These are phyloP conservation scores for Triangularia verruculosa DNA, from an alignment of 2,329 filamentous ascomycete genomes.

Conservation along the genomic window DNA sequence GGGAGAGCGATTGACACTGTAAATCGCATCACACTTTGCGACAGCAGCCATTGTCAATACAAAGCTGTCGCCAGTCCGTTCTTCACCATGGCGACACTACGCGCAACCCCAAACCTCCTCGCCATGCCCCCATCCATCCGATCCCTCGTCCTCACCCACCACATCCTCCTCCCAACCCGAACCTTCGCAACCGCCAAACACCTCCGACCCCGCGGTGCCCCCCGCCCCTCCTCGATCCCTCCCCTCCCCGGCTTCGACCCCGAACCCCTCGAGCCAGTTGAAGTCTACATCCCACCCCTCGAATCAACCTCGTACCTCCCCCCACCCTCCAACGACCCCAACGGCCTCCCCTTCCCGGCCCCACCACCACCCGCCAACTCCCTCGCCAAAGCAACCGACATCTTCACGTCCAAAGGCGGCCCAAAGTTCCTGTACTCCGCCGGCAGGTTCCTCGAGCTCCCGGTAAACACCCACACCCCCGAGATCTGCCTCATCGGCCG, in stretches of 20 bases:
- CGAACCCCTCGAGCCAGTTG: not conserved
- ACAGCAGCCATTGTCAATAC: not conserved
- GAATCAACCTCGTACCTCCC: slow-evolving; percentile 30
- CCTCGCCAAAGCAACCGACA: slow-evolving; percentile 26
- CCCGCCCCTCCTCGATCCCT: not conserved
- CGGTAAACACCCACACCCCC: slow-evolving; percentile 50
- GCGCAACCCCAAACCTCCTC: not conserved
- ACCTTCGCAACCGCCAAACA: not conserved
- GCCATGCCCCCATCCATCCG: not conserved
- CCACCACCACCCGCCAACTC: slow-evolving; percentile 16
- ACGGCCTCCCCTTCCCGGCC: slow-evolving; percentile 21
- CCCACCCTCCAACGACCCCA: slow-evolving; percentile 25
- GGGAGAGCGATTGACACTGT: not conserved
- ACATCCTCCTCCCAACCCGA: not conserved
- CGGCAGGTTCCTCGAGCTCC: slow-evolving; percentile 45
- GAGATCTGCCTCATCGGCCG: slow-evolving; percentile 78
- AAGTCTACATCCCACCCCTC: slow-evolving; percentile 3
- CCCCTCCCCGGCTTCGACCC: slow-evolving; percentile 1
- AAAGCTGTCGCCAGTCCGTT: not conserved
- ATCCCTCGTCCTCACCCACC: not conserved
- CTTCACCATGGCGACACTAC: not conserved
- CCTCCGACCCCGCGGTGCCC: not conserved
- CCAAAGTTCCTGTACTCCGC: slow-evolving; percentile 49
- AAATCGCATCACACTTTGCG: slow-evolving; percentile 1
- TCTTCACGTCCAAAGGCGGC: slow-evolving; percentile 28